Evolutionary conservation across 352 stramenopile genomes (phyloP).

Genomic region (Phytopythium helicoides): DNA sequence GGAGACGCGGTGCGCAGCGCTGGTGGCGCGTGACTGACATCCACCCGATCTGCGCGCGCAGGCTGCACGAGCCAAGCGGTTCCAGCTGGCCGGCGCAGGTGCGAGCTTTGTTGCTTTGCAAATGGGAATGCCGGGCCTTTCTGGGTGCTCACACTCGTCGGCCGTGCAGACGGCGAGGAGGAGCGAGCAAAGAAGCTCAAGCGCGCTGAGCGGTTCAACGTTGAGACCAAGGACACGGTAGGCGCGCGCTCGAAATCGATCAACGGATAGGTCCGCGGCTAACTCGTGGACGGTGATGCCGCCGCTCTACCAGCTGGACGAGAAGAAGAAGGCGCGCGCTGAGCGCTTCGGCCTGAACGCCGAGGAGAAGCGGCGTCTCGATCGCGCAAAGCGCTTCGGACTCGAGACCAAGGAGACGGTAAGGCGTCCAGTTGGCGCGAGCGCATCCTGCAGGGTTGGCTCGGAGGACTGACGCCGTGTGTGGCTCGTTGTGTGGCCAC

Average conservation of each 20-base stretch:
- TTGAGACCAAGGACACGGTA: constrained; percentile 80
- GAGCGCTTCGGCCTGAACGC: constrained; percentile 83
- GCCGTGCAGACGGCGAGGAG: constrained; percentile 26
- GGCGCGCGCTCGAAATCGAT: constrained; percentile 1
- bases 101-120: constrained; percentile 3
- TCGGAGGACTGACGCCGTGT: not conserved
- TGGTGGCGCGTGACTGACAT: too few relatives aligned
- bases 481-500: not conserved
- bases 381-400: constrained; percentile 83
- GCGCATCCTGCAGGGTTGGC: not conserved
- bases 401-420: constrained; percentile 81
- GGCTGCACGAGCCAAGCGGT: constrained; percentile 77
- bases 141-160: not conserved
- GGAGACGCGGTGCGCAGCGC: too few relatives aligned
- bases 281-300: constrained; percentile 8
- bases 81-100: constrained; percentile 53
- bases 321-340: constrained; percentile 76
- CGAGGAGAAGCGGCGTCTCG: constrained; percentile 75
- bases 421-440: constrained; percentile 9
- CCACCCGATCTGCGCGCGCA: too few relatives aligned
- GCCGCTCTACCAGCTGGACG: constrained; percentile 49
- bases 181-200: constrained; percentile 72
- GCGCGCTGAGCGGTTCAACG: constrained; percentile 69
- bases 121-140: too few relatives aligned
- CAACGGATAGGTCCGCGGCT: not conserved